A percentile compares a stretch with the other conserved stretches of the same genome.
Conservation (phyloP, 2,329 filamentous ascomycete species). For the Pseudopyricularia cyperi region DNA sequence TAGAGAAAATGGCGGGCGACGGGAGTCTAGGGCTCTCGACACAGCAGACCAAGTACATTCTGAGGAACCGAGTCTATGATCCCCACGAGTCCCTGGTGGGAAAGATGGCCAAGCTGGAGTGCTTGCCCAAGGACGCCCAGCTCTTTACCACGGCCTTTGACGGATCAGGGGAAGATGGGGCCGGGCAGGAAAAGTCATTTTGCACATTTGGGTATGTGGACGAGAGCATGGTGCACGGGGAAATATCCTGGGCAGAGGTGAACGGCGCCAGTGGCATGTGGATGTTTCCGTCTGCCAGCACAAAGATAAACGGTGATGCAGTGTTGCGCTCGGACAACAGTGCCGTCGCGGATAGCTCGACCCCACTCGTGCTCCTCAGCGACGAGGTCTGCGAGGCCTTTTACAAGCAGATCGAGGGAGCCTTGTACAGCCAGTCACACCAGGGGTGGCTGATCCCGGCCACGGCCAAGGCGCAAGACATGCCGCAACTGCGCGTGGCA, state of each 20-base stretch:
- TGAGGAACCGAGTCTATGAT: conserved; percentile 29
- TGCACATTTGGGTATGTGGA: conserved; percentile 67
- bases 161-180: conserved; percentile 36
- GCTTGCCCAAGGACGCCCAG: conserved; percentile 27
- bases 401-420: conserved; percentile 50
- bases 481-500: conserved; percentile 50
- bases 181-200: conserved; percentile 35
- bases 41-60: conserved; percentile 49
- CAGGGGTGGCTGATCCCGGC: conserved; percentile 55
- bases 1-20: conserved; percentile 21
- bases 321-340: conserved; percentile 36
- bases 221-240: conserved; percentile 37
- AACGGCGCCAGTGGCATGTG: conserved; percentile 43
- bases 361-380: conserved; percentile 51
- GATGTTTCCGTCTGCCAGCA: conserved; percentile 46
- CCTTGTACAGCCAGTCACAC: conserved; percentile 37
- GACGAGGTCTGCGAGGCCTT: conserved; percentile 48
- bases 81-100: conserved; percentile 9
- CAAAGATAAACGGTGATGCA: conserved; percentile 40
- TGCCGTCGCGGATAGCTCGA: conserved; percentile 61
- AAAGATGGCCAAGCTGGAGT: not conserved
- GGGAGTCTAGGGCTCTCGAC: conserved; percentile 57
- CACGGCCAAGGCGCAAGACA: conserved; percentile 30
- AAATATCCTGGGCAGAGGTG: conserved; percentile 39
- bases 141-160: conserved; percentile 55